Base-by-base conservation (phyloP, 768 basidiomycete genomes). In the Suillus variegatus region DNA sequence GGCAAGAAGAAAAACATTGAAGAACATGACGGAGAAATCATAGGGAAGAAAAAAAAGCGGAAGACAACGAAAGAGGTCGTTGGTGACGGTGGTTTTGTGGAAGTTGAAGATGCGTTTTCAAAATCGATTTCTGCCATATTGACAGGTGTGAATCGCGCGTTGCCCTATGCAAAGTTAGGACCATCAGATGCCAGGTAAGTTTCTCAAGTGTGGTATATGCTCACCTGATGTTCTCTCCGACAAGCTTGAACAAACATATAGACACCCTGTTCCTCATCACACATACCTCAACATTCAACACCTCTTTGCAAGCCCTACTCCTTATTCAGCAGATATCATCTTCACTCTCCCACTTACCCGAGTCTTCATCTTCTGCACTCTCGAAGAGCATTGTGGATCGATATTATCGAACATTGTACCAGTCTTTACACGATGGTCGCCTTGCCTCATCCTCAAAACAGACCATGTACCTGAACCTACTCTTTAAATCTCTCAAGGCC, bases 271-370 rank as follows among this genome's bases (percentile, higher is more conserved):
- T 98, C 84, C 84, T 90, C 54, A 95, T 99, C 72, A 96, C 95
- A 3, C 97, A 98, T 77, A 92, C 86, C 9, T 95, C 94, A 9
- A 97, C 95, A 0, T 99, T 99, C 86, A 97, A 97, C 75, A 95
- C 95, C 72, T 94, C 94, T 12, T 85, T 99, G 5, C 97, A 97
- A 75, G 93, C 96, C 0, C 86, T 99, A 1, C 85, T 92, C 46
- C 84, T 99, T 7, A 92, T 98, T 65, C 91, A 92, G 73, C 95
- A 94, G 70, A 91, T 99, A 46, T 80, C 86, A 18, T 79, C 85
- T 0, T 83, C 88, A 0, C 81, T 89, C 9, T 69, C 82, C 22
- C 70, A 80, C 18, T 73, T 82, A 1, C 71, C 82, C 9, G 67
- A 81, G 14, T 73, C 80, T 1, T 77, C 81, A 1, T 79, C 84